A percentile compares a stretch with the other conserved stretches of the same genome.
Evolutionary conservation across 2,329 filamentous ascomycete genomes (phyloP).

Genomic region (Emericellopsis atlantica): DNA sequence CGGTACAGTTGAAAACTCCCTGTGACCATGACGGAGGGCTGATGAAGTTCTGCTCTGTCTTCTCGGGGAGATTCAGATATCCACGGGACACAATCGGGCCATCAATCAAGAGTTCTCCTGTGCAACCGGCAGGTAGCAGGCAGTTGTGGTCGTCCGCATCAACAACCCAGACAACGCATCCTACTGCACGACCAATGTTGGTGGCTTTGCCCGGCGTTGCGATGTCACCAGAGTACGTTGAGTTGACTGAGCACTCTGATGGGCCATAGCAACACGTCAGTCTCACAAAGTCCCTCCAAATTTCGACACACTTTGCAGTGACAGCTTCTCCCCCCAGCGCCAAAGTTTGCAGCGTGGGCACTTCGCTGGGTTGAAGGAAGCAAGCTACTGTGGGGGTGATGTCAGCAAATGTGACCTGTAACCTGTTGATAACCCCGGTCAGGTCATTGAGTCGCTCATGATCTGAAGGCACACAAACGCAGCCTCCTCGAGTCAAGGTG

Average conservation of each 20-base stretch:
- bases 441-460: slow-evolving; percentile 7
- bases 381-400: slow-evolving; percentile 6
- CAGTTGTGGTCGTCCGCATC: slow-evolving; percentile 8
- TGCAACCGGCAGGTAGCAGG: slow-evolving; percentile 10
- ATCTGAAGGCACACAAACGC: slow-evolving; percentile 6
- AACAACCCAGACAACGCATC: slow-evolving; percentile 10
- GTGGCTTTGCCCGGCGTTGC: slow-evolving; percentile 2
- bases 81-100: slow-evolving; percentile 33
- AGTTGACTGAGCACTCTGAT: slow-evolving; percentile 5
- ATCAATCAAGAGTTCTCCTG: slow-evolving; percentile 31
- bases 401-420: slow-evolving; percentile 5
- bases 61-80: slow-evolving; percentile 26
- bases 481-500: slow-evolving; percentile 4
- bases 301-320: slow-evolving; percentile 3
- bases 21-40: slow-evolving; percentile 22
- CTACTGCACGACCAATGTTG: slow-evolving; percentile 3
- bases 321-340: slow-evolving; percentile 4
- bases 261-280: slow-evolving; percentile 4
- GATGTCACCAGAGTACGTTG: slow-evolving; percentile 2
- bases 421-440: slow-evolving; percentile 4
- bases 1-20: not conserved
- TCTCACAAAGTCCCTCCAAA: slow-evolving; percentile 2
- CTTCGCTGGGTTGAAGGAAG: slow-evolving; percentile 4
- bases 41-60: slow-evolving; percentile 16
- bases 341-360: slow-evolving; percentile 4